A percentile compares a stretch with the other conserved stretches of the same genome.
Conservation (phyloP, 2,329 filamentous ascomycete genomes). For the Colletotrichum theobromicola region DNA sequence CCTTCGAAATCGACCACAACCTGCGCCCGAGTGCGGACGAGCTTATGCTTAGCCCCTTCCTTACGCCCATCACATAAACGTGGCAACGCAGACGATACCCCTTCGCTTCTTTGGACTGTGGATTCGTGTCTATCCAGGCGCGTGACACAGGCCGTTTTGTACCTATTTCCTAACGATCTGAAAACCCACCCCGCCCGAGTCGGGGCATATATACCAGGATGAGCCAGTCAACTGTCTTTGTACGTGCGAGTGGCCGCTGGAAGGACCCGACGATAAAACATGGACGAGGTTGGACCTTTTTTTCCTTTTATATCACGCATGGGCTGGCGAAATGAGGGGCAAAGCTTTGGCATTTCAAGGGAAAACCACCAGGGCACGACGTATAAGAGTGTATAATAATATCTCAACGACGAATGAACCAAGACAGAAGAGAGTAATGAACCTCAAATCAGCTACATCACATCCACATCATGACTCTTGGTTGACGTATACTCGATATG, state of each 20-base stretch:
- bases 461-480: background rate
- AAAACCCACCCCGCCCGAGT: background rate
- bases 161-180: constrained; percentile 8
- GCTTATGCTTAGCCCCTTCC: constrained; percentile 81
- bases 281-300: background rate
- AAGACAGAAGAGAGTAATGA: constrained; percentile 6
- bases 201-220: constrained; percentile 5
- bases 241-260: constrained; percentile 21
- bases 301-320: constrained; percentile 7
- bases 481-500: background rate
- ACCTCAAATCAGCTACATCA: background rate
- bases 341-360: constrained; percentile 10
- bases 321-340: constrained; percentile 13
- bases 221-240: background rate
- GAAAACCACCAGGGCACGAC: background rate
- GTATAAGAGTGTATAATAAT: constrained; percentile 18
- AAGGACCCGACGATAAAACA: constrained; percentile 20
- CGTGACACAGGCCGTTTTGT: background rate
- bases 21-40: constrained; percentile 92
- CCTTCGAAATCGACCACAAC: constrained; percentile 96
- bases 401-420: constrained; percentile 16
- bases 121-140: background rate
- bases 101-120: constrained; percentile 3
- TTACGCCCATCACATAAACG: constrained; percentile 69
- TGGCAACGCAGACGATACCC: background rate